Base-by-base conservation (phyloP, 177 flowering plant species). In the Vitis hybrid region DNA sequence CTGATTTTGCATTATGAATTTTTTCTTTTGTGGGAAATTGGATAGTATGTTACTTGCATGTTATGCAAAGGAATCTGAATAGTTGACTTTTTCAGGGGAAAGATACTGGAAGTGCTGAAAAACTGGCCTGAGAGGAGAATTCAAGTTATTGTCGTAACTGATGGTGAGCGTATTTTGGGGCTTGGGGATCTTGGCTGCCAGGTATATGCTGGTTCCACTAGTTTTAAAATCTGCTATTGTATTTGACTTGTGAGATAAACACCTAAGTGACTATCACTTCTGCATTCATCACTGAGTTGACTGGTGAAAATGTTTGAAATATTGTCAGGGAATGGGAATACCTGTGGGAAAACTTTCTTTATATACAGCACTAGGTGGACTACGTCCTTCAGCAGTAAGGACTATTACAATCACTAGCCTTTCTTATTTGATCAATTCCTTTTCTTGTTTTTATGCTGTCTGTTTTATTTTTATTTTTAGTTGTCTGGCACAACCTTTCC, bases 141-240 rank as follows among this genome's bases (percentile, higher is more conserved):
- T 67, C 91, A 88, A 79, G 92, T 88, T 62, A 91, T 89, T 69
- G 94, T 90, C 15, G 92, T 91, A 9, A 87, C 94, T 65, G 92
- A 88, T 72, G 97, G 94, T 50, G 94, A 89, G 82, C 84, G 94
- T 35, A 91, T 91, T 57, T 74, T 91, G 73, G 97, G 97, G 18
- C 92, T 91, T 55, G 93, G 97, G 10, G 97, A 91, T 77, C 93
- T 89, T 64, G 97, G 97, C 21, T 88, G 91, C 75, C 97, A 91
- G 91, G 94, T 88, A 81, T 35, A 3, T 27, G 27, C 55, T 55
- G 50, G 56, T 12, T 65, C 51, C 18, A n/a, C 50, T 60, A 16
- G 3, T 10, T 35, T 66, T 40, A 13, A 52, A 32, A 27, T 35
- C 11, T 56, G 11, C 27, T 1, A 2, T 63, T 46, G 10, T 2